phyloP scores from a whole-genome alignment of 2,329 filamentous ascomycete species.

The Blumeriella jaapii region DNA sequence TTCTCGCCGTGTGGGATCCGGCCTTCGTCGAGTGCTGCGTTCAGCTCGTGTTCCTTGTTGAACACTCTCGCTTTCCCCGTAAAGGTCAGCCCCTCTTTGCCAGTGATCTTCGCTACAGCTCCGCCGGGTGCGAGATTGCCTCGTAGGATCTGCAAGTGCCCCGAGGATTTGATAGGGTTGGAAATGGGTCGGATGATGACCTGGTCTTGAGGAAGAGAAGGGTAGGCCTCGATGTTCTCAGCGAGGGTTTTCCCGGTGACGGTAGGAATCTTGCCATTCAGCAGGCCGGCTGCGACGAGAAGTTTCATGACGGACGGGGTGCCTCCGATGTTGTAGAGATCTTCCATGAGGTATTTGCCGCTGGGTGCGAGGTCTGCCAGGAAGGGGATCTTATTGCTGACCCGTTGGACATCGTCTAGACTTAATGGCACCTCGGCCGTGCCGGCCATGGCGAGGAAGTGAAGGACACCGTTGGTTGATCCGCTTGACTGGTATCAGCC shows the following conservation, averaged over 20 bases:
- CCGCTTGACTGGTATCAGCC: conserved; percentile 29
- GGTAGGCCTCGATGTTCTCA: conserved; percentile 68
- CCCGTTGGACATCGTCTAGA: conserved; percentile 58
- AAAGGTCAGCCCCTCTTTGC: conserved; percentile 81
- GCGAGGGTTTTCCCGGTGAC: conserved; percentile 76
- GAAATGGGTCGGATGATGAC: conserved; percentile 69
- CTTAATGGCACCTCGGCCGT: conserved; percentile 54
- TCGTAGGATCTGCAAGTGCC: conserved; percentile 78
- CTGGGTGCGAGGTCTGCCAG: conserved; percentile 64
- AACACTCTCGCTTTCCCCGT: conserved; percentile 74
- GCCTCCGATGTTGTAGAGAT: conserved; percentile 76
- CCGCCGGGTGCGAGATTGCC: conserved; percentile 84
- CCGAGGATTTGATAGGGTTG: conserved; percentile 67
- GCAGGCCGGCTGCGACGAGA: conserved; percentile 61
- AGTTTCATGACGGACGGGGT: conserved; percentile 79
- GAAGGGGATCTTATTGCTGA: conserved; percentile 59
- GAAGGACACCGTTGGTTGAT: conserved; percentile 59
- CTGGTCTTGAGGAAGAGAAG: conserved; percentile 67
- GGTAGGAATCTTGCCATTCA: conserved; percentile 69
- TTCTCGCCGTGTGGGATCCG: conserved; percentile 63
- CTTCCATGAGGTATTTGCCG: conserved; percentile 78
- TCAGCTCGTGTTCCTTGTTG: conserved; percentile 71
- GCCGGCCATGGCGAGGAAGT: conserved; percentile 61
- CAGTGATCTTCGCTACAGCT: conserved; percentile 91
- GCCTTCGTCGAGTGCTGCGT: conserved; percentile 60